Conservation (phyloP, 2,329 filamentous ascomycete genomes). For the Amauroascus verrucosus region DNA sequence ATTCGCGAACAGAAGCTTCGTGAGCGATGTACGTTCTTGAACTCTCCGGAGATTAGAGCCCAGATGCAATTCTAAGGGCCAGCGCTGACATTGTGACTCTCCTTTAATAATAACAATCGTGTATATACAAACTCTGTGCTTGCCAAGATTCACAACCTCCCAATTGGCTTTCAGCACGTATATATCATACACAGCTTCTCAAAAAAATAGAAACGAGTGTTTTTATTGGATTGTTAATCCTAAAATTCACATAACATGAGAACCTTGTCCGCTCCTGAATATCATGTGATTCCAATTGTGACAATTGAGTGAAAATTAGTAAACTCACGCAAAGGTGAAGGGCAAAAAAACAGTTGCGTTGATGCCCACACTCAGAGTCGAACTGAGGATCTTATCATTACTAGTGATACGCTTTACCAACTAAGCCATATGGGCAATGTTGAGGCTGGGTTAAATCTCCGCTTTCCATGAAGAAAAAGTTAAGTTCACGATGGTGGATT, state of each 20-base stretch:
- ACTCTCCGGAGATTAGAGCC: constrained; percentile 5
- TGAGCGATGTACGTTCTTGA: constrained; percentile 7
- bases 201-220: too few species aligned
- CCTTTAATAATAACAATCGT: too few species aligned
- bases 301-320: background rate
- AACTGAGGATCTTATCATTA: constrained; percentile 32
- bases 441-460: background rate
- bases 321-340: background rate
- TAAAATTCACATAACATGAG: too few species aligned
- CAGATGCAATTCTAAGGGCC: constrained; percentile 5
- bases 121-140: too few species aligned
- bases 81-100: too few species aligned
- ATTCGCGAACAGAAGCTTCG: constrained; percentile 5
- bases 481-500: background rate
- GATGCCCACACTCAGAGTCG: constrained; percentile 27
- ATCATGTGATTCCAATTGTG: too few species aligned
- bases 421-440: constrained; percentile 25
- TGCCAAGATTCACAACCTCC: too few species aligned
- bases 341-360: constrained; percentile 13
- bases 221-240: too few species aligned
- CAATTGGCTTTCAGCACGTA: too few species aligned
- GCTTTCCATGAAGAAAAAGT: background rate
- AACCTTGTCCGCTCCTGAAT: too few species aligned
- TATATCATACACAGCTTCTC: too few species aligned
- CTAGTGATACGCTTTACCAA: constrained; percentile 32